Evolutionary conservation across 2,329 filamentous ascomycete genomes (phyloP), one percentile per base, ranked within the genome.

Genomic region (Chrysoporthe puriensis): DNA sequence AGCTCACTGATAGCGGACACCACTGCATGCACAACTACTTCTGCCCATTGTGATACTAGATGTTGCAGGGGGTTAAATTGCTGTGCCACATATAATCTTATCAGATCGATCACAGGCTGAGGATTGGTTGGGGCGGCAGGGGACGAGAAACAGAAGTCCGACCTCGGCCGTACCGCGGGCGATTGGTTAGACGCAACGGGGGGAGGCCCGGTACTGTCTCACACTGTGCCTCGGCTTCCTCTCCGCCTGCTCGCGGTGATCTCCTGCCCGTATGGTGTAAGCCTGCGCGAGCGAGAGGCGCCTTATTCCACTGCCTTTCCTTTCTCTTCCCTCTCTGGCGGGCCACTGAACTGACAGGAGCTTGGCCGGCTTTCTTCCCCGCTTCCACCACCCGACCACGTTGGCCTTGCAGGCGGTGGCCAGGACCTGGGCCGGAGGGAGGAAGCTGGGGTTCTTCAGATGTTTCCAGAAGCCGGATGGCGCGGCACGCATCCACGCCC

Each of bases 51-150:
- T 6, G 54, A 57, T 40, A 16, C 40, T 26, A 26, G 32, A 40
- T 14, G 50, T 54, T 34, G 32, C 36, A 18, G 32, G 21, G 21
- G 18, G 52, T n/a, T 57, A 36, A 57, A 57, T 57, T 57, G 54
- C 32, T 40, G 54, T 40, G 54, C 54, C 32, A 57, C 54, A 57
- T 40, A 21, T 62, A 66, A 68, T 68, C 66, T 68, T 68, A 68
- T 68, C 66, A 66, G 66, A 68, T 68, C 66, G 57, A 68, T 68
- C 66, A 66, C 26, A 40, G 54, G 34, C 9, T 7, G 34, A 40
- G 16, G 54, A 57, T 57, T 57, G 54, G 54, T n/a, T 36, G 18
- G 34, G 16, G n/a, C 43, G 14, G 34, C 14, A 16, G 26, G 5
- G 32, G 14, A 46, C 11, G 21, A 11, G 7, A 7, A 26, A 26